These are phyloP conservation scores for Penicillium nucicola DNA, from an alignment of 495 filamentous ascomycete genomes.

Conservation along the genomic window DNA sequence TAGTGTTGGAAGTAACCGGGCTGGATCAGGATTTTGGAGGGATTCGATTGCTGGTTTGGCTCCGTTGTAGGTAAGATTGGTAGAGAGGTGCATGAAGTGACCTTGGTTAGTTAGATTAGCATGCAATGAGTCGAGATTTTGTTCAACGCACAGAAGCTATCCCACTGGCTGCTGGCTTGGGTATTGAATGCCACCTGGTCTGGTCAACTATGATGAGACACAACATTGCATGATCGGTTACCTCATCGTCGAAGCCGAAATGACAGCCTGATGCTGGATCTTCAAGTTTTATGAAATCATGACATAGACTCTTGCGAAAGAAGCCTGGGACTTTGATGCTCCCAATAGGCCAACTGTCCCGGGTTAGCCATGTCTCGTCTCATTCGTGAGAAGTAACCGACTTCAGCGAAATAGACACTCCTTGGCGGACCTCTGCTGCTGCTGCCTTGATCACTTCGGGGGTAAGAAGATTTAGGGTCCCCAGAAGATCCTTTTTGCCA, in stretches of 20 bases:
- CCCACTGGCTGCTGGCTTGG: slow-evolving; percentile 41
- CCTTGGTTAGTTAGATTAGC: slow-evolving; percentile 15
- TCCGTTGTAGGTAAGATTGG: slow-evolving; percentile 55
- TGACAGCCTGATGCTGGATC: slow-evolving; percentile 19
- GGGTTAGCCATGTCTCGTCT: not conserved
- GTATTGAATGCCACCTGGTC: slow-evolving; percentile 48
- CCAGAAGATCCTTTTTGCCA: slow-evolving; percentile 55
- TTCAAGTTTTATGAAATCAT: slow-evolving; percentile 46
- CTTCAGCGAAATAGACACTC: slow-evolving; percentile 60
- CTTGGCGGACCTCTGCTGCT: slow-evolving; percentile 47
- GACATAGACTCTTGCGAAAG: slow-evolving; percentile 49
- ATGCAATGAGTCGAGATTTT: not conserved
- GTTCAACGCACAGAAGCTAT: slow-evolving; percentile 30
- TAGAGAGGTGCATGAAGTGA: slow-evolving; percentile 39
- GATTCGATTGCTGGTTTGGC: slow-evolving; percentile 12
- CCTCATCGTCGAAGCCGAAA: slow-evolving; percentile 42
- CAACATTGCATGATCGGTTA: slow-evolving; percentile 7
- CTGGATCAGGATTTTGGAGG: not conserved
- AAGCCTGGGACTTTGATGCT: slow-evolving; percentile 47
- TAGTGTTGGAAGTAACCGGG: slow-evolving; percentile 16
- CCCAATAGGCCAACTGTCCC: slow-evolving; percentile 35
- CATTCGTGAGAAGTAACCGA: slow-evolving; percentile 17
- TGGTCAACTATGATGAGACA: not conserved
- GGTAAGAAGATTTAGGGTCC: slow-evolving; percentile 58
- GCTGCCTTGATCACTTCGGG: slow-evolving; percentile 51